Evolutionary conservation across 768 basidiomycete species (phyloP), one percentile per base, ranked within the genome.

Genomic region (Tulasnella sp.): DNA sequence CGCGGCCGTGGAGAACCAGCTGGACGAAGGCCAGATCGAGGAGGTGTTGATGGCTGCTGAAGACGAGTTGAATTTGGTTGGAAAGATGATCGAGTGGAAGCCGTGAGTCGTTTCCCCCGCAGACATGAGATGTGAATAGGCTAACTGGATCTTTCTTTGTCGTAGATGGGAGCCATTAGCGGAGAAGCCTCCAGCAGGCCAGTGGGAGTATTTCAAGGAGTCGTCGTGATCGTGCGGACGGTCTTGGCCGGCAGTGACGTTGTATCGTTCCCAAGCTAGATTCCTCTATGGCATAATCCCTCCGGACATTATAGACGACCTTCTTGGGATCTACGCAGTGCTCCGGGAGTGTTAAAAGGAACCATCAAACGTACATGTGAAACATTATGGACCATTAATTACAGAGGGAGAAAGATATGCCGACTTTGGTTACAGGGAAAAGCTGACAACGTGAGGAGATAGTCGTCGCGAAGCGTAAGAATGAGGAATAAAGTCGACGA

Each of bases 71-170:
- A 83, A 82, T 71, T 83, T 98, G 42, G 91, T 84, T 5, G 82
- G 82, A 37, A 91, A 91, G 81, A 91, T 97, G 90, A 78, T 89
- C n/a, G 90, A 95, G 78, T 98, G 94, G 94, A 96, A 95, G 82
- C 87, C 91, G 95, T 98, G 80, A 80, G 94, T 90, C 69, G 22
- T 69, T n/a, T 32, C 70, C 5, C 64, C 11, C 47, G 6, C 62
- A 35, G 34, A 14, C 40, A 66, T 52, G 19, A 67, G 22, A 8
- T 74, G 5, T 63, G 44, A 73, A 41, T 47, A 72, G 69, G 72
- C 29, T 72, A 67, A 62, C 70, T 14, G 9, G 2, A 32, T 29
- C 7, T 14, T 59, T 73, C 64, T 47, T 67, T 74, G 3, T 26
- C 73, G 62, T 76, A 94, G 95, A 42, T 97, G 94, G 94, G 95